Base-by-base conservation (phyloP, 768 basidiomycete species). In the Auriscalpium vulgare region DNA sequence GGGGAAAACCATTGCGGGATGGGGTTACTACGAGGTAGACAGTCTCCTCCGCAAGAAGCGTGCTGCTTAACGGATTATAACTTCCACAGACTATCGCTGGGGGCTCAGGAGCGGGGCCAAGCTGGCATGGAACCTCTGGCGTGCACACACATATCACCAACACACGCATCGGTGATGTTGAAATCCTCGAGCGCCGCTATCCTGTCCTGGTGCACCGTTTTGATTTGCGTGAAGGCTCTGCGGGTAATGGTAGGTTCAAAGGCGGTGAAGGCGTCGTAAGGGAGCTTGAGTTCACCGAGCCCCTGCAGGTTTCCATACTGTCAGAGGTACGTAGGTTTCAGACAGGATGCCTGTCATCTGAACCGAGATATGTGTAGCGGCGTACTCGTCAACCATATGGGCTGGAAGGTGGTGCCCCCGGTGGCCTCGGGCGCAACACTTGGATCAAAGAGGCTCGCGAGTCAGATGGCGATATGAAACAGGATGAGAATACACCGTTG, bases 91-190 rank as follows among this genome's bases (percentile, higher is more conserved):
- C 95, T 0, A 93, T 97, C 54, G 92, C 91, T 3, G 95, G 94
- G 8, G 95, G 95, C 19, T 90, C 89, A 5, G 95, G 95, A 5
- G 93, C 95, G 0, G 94, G 95, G 0, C 85, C 88, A 2, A 68
- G 70, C 10, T 95, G 93, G 94, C 84, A 94, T 64, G 95, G 95
- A 4, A 92, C 91, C 14, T 90, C 89, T 23, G 94, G 94, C 8
- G 89, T 95, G 2, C 94, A 95, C 68, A 93, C 91, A 2, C 91
- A 94, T 65, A 93, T 93, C 63, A 94, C 94, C 0, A 94, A 93
- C 68, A 93, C 91, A 10, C 83, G 91, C 10, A 94, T 94, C 45
- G 91, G 91, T 19, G 95, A 97, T 63, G 86, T 94, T 37, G 95
- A 97, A 67, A 87, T 95, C 64, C 78, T 97, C 37, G 95, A 97